phyloP scores from a whole-genome alignment of 805 yeast species.

The Grigorovia yakushimaensis region DNA sequence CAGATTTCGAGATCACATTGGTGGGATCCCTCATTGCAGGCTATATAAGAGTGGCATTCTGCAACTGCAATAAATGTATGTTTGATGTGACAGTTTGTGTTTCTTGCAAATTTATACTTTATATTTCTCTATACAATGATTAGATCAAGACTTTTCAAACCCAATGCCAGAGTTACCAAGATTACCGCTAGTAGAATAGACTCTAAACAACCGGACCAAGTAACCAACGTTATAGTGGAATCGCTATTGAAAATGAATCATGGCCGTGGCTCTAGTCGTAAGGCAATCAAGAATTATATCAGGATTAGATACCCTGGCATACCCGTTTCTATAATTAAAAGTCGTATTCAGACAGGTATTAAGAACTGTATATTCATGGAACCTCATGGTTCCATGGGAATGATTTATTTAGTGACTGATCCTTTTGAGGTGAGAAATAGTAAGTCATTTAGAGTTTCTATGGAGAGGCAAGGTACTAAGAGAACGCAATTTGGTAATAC shows the following conservation, averaged over 20 bases:
- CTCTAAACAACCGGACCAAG: neutral
- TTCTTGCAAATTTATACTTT: too few relatives aligned
- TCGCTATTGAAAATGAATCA: constrained; percentile 41
- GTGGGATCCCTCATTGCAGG: neutral
- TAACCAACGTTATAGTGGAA: constrained; percentile 1
- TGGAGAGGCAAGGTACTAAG: constrained; percentile 4
- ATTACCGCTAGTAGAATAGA: neutral
- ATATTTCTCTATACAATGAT: neutral
- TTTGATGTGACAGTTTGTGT: too few relatives aligned
- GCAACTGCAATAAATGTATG: too few relatives aligned
- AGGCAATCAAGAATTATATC: constrained; percentile 75
- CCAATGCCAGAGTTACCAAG: neutral
- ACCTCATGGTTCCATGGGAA: constrained; percentile 90
- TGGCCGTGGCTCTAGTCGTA: constrained; percentile 76
- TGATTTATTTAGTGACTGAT: constrained; percentile 45
- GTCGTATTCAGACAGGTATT: constrained; percentile 74
- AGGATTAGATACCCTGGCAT: constrained; percentile 18
- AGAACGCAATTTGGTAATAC: neutral
- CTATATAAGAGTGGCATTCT: too few relatives aligned
- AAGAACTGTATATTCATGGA: constrained; percentile 65
- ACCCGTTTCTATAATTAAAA: constrained; percentile 25
- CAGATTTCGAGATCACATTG: neutral
- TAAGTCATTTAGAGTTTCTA: constrained; percentile 1
- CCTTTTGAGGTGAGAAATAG: neutral
- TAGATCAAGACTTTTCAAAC: neutral